Percentiles rank a stretch among this genome's conserved stretches.
phyloP scores from a whole-genome alignment of 306 rosid species.

The Canavalia gladiata region DNA sequence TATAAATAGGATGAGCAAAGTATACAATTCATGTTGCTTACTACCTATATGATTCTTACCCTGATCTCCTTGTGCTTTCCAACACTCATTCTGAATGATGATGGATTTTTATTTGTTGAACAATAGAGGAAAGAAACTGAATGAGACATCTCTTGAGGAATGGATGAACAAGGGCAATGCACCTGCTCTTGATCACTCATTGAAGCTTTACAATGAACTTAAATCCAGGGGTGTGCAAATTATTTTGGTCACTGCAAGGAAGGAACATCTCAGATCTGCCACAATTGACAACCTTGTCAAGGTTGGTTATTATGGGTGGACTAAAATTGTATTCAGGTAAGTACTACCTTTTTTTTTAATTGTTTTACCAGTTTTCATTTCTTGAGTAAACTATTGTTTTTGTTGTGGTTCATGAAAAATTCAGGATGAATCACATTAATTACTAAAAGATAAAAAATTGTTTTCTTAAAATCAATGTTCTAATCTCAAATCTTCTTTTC shows the following conservation, averaged over 20 bases:
- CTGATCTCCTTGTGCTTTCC: not conserved
- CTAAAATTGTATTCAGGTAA: conserved; percentile 64
- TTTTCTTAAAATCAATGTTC: no score
- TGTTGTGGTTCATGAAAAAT: no score
- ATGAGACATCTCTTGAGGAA: conserved; percentile 61
- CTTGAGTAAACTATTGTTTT: no score
- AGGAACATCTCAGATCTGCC: conserved; percentile 70
- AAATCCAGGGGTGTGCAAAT: conserved; percentile 68
- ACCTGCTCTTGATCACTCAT: conserved; percentile 65
- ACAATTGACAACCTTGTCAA: conserved; percentile 69
- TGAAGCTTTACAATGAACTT: conserved; percentile 64
- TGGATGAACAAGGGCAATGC: conserved; percentile 71
- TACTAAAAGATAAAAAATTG: not conserved
- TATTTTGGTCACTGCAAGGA: conserved; percentile 69
- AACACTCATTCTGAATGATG: not conserved
- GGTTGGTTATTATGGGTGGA: conserved; percentile 75
- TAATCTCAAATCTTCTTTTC: not conserved
- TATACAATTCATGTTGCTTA: no score
- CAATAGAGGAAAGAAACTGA: conserved; percentile 64
- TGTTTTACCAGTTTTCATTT: no score
- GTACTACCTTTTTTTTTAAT: no score
- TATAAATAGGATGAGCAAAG: no score
- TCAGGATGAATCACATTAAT: not conserved
- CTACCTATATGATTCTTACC: not conserved
- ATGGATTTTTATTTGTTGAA: not conserved